phyloP scores from a whole-genome alignment of 1,284 basidiomycete species.

The Leccinum pachyderme region DNA sequence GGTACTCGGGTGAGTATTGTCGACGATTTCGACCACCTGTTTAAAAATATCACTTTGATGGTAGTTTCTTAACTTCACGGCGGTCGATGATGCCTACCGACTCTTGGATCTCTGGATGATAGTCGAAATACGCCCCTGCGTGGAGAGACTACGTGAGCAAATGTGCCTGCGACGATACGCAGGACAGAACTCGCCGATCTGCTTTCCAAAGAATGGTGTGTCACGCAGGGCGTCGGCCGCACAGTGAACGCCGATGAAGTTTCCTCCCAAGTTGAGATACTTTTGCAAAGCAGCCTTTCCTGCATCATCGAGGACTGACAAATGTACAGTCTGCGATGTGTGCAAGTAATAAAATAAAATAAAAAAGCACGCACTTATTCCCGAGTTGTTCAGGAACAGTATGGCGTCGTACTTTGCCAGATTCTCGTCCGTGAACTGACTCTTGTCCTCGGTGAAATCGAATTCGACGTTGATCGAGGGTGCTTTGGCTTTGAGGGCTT shows the following conservation, averaged over 20 bases:
- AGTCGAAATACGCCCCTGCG: conserved; percentile 61
- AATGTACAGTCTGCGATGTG: not conserved
- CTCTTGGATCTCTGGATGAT: conserved; percentile 60
- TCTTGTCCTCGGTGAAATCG: conserved; percentile 54
- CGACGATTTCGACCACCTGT: conserved; percentile 52
- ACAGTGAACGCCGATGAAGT: conserved; percentile 68
- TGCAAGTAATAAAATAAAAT: not conserved
- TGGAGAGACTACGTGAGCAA: conserved; percentile 19
- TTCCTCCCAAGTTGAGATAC: conserved; percentile 68
- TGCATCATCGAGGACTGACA: conserved; percentile 51
- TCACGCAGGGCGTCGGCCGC: conserved; percentile 69
- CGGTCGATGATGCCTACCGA: conserved; percentile 35
- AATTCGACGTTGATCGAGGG: conserved; percentile 48
- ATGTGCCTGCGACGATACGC: not conserved
- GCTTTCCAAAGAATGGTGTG: conserved; percentile 57
- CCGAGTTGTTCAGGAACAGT: conserved; percentile 62
- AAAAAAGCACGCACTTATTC: conserved; percentile 43
- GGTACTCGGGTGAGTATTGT: conserved; percentile 57
- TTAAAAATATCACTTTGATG: not conserved
- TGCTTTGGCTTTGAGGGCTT: conserved; percentile 46
- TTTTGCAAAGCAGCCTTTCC: conserved; percentile 55
- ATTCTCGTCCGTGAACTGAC: conserved; percentile 47
- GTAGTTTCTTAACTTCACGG: not conserved
- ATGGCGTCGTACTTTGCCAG: conserved; percentile 54
- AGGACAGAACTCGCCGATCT: conserved; percentile 32